Percentiles rank a stretch among this genome's conserved stretches.
Evolutionary conservation across 306 rosid species (phyloP).

Genomic region (Astragalus membranaceus): DNA sequence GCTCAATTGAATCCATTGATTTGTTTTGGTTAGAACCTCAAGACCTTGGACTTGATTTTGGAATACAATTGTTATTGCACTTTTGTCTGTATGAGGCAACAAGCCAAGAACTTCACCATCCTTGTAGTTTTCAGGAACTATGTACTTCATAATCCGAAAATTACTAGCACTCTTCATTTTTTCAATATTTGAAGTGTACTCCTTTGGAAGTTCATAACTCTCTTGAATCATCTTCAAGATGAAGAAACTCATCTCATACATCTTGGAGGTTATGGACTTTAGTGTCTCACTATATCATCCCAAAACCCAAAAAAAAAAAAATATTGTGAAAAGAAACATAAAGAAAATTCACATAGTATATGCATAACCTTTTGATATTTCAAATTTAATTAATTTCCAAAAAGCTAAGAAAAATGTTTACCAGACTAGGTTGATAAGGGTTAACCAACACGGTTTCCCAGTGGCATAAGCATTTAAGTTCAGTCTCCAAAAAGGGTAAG

Average conservation of each 20-base stretch:
- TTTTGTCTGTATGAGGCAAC: slow-evolving; percentile 49
- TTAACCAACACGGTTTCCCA: background rate
- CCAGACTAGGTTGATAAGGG: background rate
- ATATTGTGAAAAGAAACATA: background rate
- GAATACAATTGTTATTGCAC: slow-evolving; percentile 31
- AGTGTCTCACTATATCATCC: slow-evolving; percentile 31
- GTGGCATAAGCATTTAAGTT: background rate
- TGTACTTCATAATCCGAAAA: slow-evolving; percentile 42
- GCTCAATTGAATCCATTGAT: slow-evolving; percentile 35
- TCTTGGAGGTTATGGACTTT: slow-evolving; percentile 25
- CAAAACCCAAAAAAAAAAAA: background rate
- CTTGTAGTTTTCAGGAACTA: slow-evolving; percentile 18
- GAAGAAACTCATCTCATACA: slow-evolving; percentile 26
- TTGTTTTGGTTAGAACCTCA: slow-evolving; percentile 37
- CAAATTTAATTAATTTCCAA: background rate
- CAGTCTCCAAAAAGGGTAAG: background rate
- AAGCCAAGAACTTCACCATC: slow-evolving; percentile 13
- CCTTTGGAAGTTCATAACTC: slow-evolving; percentile 34
- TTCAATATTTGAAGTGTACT: slow-evolving; percentile 27
- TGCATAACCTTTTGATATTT: too few relatives aligned
- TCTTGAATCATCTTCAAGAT: slow-evolving; percentile 39
- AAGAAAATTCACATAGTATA: too few relatives aligned
- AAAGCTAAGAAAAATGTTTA: background rate
- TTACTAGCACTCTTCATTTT: slow-evolving; percentile 7
- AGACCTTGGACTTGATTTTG: slow-evolving; percentile 54